These are phyloP conservation scores for Sporormia fimetaria DNA, from an alignment of 495 filamentous ascomycete species.

Conservation along the genomic window DNA sequence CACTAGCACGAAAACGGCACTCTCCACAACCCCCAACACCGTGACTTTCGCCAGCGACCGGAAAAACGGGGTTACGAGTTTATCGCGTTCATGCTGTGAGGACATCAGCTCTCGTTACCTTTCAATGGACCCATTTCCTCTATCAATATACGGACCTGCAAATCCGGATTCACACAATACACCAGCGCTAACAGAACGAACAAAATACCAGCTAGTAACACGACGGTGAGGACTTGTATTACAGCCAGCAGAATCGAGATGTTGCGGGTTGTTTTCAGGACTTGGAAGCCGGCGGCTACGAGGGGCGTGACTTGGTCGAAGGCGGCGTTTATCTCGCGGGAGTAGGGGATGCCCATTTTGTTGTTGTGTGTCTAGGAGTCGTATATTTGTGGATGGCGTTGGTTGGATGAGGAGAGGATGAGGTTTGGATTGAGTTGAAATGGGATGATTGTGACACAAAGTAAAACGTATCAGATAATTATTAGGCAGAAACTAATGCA, in stretches of 20 bases:
- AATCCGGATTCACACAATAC: conserved; percentile 26
- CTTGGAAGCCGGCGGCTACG: conserved; percentile 29
- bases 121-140: background rate
- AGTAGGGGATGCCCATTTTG: conserved; percentile 32
- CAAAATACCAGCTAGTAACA: conserved; percentile 20
- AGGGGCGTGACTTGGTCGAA: conserved; percentile 32
- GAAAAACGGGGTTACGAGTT: conserved; percentile 27
- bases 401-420: no score
- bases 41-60: conserved; percentile 6
- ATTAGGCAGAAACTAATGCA: no score
- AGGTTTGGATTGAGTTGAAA: no score
- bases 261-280: conserved; percentile 29
- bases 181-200: conserved; percentile 21
- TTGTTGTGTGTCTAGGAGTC: no score
- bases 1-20: background rate
- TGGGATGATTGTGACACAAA: no score
- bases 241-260: conserved; percentile 24
- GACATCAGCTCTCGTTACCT: conserved; percentile 10
- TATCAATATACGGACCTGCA: conserved; percentile 5
- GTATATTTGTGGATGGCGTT: no score
- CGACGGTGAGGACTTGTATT: conserved; percentile 26
- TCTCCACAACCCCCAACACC: background rate
- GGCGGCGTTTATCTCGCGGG: conserved; percentile 29
- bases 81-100: no score
- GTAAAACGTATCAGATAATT: no score